Evolutionary conservation across 2,329 filamentous ascomycete species (phyloP), one percentile per base, ranked within the genome.

Genomic region (Trichoderma sp.): DNA sequence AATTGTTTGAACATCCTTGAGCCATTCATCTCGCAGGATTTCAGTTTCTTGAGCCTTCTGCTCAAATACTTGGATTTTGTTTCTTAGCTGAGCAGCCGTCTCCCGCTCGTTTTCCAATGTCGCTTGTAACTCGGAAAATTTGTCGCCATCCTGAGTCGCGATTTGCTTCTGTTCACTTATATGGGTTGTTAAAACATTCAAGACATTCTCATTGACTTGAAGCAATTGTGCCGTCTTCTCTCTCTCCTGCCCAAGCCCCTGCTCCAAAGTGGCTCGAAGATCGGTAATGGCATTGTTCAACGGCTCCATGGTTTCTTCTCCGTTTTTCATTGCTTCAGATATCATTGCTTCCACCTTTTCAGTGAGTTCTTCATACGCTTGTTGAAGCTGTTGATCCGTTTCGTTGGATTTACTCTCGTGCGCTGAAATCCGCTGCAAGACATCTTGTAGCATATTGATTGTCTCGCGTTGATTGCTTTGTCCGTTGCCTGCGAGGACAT

Each of bases 1-100:
- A 6, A 84, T 78, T 6, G 77, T 75, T 59, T 78, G 38, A n/a
- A 83, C 79, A 31, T 83, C 82, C 27, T 78, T 78, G 21, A 71
- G 75, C 80, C 82, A 83, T 67, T 78, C 79, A 8, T 78, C 73
- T 7, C 77, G 79, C 18, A 83, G 77, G 21, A 77, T 62, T 18
- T 76, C 66, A 7, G 75, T 78, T 18, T 75, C 74, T 24, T 76
- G 74, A 4, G 78, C 76, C 64, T 80, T 76, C 12, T 65, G 45
- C 62, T 83, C 79, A 18, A 82, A 74, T 2, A 68, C 71, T 12
- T 60, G 31, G 35, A 83, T 71, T 53, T 79, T 79, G 33, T 79
- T 18, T 33, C 77, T 71, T 24, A 82, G 77, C 12, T 59, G 53
- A 12, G 24, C 27, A 24, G 50, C 7, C 2, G 45, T 68, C 3